phyloP scores from a whole-genome alignment of 2,329 filamentous ascomycete genomes.

The Aureobasidium sp. region DNA sequence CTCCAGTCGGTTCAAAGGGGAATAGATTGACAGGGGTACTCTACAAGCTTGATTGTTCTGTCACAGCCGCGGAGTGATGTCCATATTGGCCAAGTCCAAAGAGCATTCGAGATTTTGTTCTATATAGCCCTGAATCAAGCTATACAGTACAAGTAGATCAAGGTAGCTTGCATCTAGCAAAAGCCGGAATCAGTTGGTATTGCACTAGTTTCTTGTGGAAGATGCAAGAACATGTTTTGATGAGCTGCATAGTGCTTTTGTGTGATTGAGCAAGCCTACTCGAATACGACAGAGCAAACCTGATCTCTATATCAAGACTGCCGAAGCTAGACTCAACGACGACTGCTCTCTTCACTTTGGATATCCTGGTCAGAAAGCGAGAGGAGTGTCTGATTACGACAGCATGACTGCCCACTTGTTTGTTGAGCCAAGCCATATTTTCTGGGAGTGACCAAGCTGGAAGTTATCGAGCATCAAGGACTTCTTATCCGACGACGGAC shows the following conservation, averaged over 20 bases:
- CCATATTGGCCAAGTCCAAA: not conserved
- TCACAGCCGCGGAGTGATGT: not conserved
- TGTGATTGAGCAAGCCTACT: not conserved
- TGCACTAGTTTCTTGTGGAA: not conserved
- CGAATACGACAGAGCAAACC: not conserved
- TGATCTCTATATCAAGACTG: not conserved
- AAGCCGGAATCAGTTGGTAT: not conserved
- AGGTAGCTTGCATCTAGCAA: not conserved
- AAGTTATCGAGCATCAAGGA: not conserved
- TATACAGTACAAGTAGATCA: not conserved
- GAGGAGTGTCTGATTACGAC: slow-evolving; percentile 4
- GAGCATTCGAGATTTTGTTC: not conserved
- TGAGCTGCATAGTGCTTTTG: not conserved
- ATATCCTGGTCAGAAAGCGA: not conserved
- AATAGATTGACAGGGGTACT: slow-evolving; percentile 10
- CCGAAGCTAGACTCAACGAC: not conserved
- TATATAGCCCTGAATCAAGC: not conserved
- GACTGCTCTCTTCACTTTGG: not conserved
- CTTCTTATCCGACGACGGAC: not conserved
- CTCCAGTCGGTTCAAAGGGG: not conserved
- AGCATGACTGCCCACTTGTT: slow-evolving; percentile 6
- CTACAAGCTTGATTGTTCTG: not conserved
- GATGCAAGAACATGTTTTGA: not conserved
- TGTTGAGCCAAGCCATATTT: slow-evolving; percentile 10
- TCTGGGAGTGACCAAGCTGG: not conserved